Conservation (phyloP, 352 stramenopile species). For the Blastocystis sp. region DNA sequence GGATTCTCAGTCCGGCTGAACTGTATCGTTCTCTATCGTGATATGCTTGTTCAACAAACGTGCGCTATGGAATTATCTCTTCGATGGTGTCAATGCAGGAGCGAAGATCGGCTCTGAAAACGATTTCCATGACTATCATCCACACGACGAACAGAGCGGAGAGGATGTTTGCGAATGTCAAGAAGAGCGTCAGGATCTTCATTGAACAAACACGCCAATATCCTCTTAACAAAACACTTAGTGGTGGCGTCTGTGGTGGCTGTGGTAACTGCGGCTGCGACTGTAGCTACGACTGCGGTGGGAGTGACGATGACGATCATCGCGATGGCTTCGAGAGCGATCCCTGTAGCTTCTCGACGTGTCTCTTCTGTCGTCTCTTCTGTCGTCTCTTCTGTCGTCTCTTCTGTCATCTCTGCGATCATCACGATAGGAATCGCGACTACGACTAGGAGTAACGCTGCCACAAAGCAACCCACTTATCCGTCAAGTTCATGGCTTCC, state of each 20-base stretch:
- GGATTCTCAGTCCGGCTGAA: neutral
- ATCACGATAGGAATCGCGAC: neutral
- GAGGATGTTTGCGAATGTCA: neutral
- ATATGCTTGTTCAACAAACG: neutral
- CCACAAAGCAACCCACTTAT: neutral
- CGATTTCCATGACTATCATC: neutral
- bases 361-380: constrained; percentile 4
- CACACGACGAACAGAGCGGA: neutral
- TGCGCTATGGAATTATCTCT: neutral
- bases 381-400: neutral
- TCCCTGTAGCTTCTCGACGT: neutral
- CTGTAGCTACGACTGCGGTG: constrained; percentile 2
- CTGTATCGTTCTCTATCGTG: too few species aligned
- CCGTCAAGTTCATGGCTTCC: neutral
- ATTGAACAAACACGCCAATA: constrained; percentile 52
- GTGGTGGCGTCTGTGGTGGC: constrained; percentile 19
- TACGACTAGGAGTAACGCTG: neutral
- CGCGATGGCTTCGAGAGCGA: neutral
- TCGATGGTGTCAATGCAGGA: neutral
- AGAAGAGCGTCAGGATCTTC: neutral
- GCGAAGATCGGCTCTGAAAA: neutral
- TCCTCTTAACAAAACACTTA: neutral
- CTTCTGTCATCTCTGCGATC: constrained; percentile 8
- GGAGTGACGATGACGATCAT: constrained; percentile 9
- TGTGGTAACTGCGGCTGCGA: constrained; percentile 12